Percentiles rank a stretch among this genome's conserved stretches.
These are phyloP conservation scores for Hyphopichia buzzinii DNA, from an alignment of 1,139 yeast genomes.

Conservation along the genomic window DNA sequence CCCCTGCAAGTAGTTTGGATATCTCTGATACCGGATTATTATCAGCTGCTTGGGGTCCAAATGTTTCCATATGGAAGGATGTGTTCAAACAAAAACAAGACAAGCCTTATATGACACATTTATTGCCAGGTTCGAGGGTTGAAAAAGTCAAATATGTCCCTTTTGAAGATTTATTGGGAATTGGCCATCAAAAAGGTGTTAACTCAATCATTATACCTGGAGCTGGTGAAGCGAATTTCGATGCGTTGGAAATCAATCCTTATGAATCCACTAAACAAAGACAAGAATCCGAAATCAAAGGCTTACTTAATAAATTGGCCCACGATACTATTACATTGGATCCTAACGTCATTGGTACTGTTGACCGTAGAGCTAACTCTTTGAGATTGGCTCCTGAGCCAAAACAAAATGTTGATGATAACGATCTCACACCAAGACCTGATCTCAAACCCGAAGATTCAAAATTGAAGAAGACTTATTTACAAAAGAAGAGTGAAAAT, in stretches of 20 bases:
- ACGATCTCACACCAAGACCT: conserved; percentile 50
- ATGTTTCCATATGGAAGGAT: conserved; percentile 86
- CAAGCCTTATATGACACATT: conserved; percentile 89
- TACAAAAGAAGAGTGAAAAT: conserved; percentile 82
- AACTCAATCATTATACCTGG: conserved; percentile 89
- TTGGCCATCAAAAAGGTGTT: conserved; percentile 79
- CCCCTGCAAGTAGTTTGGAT: conserved; percentile 78
- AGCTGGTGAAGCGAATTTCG: conserved; percentile 97
- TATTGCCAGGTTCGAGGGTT: conserved; percentile 74
- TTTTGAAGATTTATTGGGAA: conserved; percentile 90
- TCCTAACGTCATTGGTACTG: conserved; percentile 84
- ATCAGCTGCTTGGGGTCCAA: conserved; percentile 93
- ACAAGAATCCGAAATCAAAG: conserved; percentile 88
- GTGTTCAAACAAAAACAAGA: conserved; percentile 56
- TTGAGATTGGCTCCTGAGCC: conserved; percentile 56
- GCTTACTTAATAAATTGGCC: conserved; percentile 80
- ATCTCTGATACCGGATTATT: conserved; percentile 87
- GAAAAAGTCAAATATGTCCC: conserved; percentile 78
- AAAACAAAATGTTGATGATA: conserved; percentile 34
- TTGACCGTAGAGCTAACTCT: conserved; percentile 65
- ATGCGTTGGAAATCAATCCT: conserved; percentile 91
- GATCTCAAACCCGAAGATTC: conserved; percentile 79
- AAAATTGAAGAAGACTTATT: conserved; percentile 70
- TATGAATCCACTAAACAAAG: conserved; percentile 90
- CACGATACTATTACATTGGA: conserved; percentile 92